Evolutionary conservation across 805 yeast genomes (phyloP).

Genomic region (Debaryomyces maramus): DNA sequence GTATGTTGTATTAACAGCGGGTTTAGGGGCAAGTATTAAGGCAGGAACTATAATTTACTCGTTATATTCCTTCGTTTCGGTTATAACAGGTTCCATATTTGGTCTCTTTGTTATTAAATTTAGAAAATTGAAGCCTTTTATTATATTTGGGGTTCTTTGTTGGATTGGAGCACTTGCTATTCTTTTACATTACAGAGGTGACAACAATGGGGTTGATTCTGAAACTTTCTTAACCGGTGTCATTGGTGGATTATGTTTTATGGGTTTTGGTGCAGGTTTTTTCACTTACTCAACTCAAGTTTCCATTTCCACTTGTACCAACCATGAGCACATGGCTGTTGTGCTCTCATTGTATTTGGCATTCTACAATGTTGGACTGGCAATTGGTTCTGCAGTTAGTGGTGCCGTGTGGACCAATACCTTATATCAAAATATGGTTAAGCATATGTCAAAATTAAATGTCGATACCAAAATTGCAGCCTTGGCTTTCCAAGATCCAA

Average conservation of each 20-base stretch:
- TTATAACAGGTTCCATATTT: slow-evolving; percentile 55
- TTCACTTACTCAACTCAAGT: slow-evolving; percentile 66
- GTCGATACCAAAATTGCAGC: slow-evolving; percentile 28
- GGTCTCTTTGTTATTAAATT: slow-evolving; percentile 54
- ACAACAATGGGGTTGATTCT: slow-evolving; percentile 34
- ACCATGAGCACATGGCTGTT: slow-evolving; percentile 65
- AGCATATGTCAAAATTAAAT: slow-evolving; percentile 25
- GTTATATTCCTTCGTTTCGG: slow-evolving; percentile 65
- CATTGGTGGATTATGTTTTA: slow-evolving; percentile 60
- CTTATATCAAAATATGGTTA: slow-evolving; percentile 45
- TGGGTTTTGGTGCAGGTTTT: slow-evolving; percentile 76
- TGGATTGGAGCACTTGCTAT: slow-evolving; percentile 67
- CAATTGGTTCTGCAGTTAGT: slow-evolving; percentile 61
- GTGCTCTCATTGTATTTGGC: slow-evolving; percentile 59
- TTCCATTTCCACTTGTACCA: slow-evolving; percentile 56
- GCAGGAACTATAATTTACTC: slow-evolving; percentile 70
- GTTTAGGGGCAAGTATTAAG: slow-evolving; percentile 54
- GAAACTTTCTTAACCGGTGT: slow-evolving; percentile 46
- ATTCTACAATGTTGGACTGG: slow-evolving; percentile 60
- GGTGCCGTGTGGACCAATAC: slow-evolving; percentile 73
- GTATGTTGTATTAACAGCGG: slow-evolving; percentile 65
- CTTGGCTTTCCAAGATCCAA: slow-evolving; percentile 45
- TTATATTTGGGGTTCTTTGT: slow-evolving; percentile 54
- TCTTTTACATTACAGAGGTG: slow-evolving; percentile 56
- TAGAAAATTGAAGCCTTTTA: slow-evolving; percentile 58